Evolutionary conservation across 2,329 filamentous ascomycete species (phyloP), one percentile per base, ranked within the genome.

Genomic region (Trichoderma oligosporum): DNA sequence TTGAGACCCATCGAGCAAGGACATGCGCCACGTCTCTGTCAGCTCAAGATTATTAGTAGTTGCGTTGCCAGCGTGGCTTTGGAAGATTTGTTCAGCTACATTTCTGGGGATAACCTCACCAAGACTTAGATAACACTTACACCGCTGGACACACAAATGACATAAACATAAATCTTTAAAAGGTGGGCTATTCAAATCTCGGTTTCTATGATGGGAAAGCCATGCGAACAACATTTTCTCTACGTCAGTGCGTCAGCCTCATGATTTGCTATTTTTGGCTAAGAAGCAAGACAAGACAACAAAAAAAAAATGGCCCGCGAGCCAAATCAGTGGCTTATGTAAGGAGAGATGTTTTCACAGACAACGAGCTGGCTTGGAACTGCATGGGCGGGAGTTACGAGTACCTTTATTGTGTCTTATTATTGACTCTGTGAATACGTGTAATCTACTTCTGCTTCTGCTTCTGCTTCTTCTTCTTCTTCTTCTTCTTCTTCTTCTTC

Each of bases 231-330:
- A n/a, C 31, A 20, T 22, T 20, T 45, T 25, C 27, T 42, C 22
- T 45, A 35, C 51, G 41, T 29, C 51, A 54, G 51, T 20, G 39
- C 16, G n/a, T 38, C 39, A 36, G 29, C 39, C 51, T 54, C 22
- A 18, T 31, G 20, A 24, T n/a, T 41, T 36, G 36, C 27, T 14
- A 14, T 41, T 52, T 41, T 38, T 36, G 48, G 48, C 48, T 27
- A 22, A 4, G 39, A n/a, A 25, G 39, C 2, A 24, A 14, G 36
- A 31, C 35, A 29, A 22, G 22, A 25, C 20, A n/a, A 20, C 39
- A 44, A 22, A 22, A 25, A 9, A 29, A 24, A 14, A 22, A 38
- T 18, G 33, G 31, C 16, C 35, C 38, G 31, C 24, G 22, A 38
- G 38, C 38, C 46, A 31, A 22, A 27, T 16, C 14, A 20, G 31